Evolutionary conservation across 2,329 filamentous ascomycete genomes (phyloP).

Genomic region (Leptosphaerulina australis): DNA sequence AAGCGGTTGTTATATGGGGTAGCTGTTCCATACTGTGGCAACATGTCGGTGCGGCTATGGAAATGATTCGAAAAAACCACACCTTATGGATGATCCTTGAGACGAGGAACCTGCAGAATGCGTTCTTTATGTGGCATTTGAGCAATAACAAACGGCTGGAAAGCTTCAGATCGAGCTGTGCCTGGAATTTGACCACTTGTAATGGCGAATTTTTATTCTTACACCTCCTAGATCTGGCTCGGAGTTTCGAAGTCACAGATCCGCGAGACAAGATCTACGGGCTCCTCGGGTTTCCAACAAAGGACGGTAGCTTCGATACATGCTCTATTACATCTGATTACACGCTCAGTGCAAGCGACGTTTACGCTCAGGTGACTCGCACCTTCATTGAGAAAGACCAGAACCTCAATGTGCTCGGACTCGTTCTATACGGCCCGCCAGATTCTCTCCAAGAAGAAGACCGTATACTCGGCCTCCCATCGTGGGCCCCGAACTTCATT

Average conservation of each 20-base stretch:
- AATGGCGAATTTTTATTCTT: conserved; percentile 13
- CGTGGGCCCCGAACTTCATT: conserved; percentile 29
- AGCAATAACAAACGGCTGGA: no score
- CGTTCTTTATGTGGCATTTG: conserved; percentile 20
- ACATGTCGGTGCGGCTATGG: conserved; percentile 14
- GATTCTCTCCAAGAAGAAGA: not conserved
- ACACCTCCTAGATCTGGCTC: conserved; percentile 21
- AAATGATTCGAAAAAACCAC: conserved; percentile 4
- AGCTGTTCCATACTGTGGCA: conserved; percentile 17
- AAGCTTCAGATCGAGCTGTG: no score
- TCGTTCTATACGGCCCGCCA: not conserved
- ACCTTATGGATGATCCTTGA: conserved; percentile 5
- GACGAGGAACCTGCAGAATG: conserved; percentile 21
- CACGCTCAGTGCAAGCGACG: conserved; percentile 3
- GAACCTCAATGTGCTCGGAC: conserved; percentile 18
- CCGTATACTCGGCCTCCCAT: conserved; percentile 6
- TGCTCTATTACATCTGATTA: conserved; percentile 19
- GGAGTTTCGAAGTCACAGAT: conserved; percentile 24
- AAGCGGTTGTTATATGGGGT: conserved; percentile 24
- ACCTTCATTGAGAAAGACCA: conserved; percentile 7
- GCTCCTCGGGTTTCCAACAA: conserved; percentile 19
- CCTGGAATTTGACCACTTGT: no score
- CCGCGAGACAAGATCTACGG: conserved; percentile 28
- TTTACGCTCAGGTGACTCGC: conserved; percentile 20
- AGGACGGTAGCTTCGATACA: not conserved